A percentile compares a stretch with the other conserved stretches of the same genome.
Evolutionary conservation across 139 green algal genomes (phyloP).

Genomic region (Tetratostichococcus sp.): DNA sequence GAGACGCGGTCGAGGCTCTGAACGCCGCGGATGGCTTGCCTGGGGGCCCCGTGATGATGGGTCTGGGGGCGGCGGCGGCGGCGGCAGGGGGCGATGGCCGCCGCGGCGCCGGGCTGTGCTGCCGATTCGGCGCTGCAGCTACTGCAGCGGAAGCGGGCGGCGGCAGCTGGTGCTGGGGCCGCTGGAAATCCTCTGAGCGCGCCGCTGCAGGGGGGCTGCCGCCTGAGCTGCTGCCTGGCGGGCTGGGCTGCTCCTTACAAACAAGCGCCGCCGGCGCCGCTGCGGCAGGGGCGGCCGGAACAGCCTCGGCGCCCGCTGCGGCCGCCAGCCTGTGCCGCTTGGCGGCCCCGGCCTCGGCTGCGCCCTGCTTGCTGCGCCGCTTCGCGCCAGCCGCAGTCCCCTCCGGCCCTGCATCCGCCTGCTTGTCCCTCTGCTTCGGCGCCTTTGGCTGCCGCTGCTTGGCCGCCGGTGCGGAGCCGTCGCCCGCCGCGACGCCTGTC

Average conservation of each 20-base stretch:
- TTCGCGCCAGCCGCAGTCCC: not conserved
- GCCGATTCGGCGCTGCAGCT: too few species aligned
- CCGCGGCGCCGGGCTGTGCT: too few species aligned
- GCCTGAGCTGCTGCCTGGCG: too few species aligned
- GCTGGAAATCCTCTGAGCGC: too few species aligned
- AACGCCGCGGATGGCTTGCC: not conserved
- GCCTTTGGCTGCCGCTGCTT: not conserved
- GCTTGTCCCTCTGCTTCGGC: conserved; percentile 1
- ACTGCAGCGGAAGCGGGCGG: too few species aligned
- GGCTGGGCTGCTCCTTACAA: not conserved
- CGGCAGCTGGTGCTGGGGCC: too few species aligned
- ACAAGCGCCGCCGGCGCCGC: not conserved
- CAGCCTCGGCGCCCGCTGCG: not conserved
- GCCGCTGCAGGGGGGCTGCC: too few species aligned
- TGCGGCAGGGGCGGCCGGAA: not conserved
- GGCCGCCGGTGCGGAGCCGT: too few species aligned
- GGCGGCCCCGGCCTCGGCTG: not conserved
- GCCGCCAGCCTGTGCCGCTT: not conserved
- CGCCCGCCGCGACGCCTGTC: not conserved
- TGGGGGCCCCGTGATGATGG: not conserved
- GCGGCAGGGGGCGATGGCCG: too few species aligned
- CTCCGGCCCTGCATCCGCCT: not conserved
- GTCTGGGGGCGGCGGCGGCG: not conserved
- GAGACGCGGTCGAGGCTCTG: not conserved
- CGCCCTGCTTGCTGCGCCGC: not conserved